Percentiles rank a stretch among this genome's conserved stretches.
phyloP scores from a whole-genome alignment of 2,329 filamentous ascomycete genomes.

The Atkinsonella hypoxylon region DNA sequence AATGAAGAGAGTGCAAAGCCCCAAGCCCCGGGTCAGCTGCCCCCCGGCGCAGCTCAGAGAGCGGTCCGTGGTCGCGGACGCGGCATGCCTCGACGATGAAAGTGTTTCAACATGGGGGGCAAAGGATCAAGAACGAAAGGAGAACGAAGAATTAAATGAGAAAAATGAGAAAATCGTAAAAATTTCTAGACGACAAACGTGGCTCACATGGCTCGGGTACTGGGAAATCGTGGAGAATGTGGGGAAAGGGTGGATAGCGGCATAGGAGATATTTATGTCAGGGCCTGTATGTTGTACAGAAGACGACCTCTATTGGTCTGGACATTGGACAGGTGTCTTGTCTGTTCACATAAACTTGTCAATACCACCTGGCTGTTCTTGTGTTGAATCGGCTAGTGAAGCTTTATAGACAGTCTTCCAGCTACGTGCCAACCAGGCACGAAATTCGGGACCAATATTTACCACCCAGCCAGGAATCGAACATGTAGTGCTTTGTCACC shows the following conservation, averaged over 20 bases:
- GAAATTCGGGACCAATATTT: too few species aligned
- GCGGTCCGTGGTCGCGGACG: slow-evolving; percentile 73
- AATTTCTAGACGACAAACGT: neutral
- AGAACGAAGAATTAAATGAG: neutral
- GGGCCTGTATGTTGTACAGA: slow-evolving; percentile 26
- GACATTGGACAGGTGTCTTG: neutral
- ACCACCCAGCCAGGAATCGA: too few species aligned
- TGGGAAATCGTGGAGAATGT: neutral
- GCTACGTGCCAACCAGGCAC: too few species aligned
- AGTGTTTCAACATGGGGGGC: neutral
- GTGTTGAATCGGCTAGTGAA: too few species aligned
- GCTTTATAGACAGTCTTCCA: too few species aligned
- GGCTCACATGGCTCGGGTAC: neutral
- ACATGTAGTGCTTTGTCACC: too few species aligned
- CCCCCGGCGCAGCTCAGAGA: slow-evolving; percentile 76
- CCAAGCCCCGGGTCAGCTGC: slow-evolving; percentile 67
- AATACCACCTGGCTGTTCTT: neutral
- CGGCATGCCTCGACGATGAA: slow-evolving; percentile 76
- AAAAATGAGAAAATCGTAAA: neutral
- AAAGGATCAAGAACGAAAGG: slow-evolving; percentile 4
- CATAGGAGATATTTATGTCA: slow-evolving; percentile 7
- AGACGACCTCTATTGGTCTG: slow-evolving; percentile 13
- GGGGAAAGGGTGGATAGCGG: neutral
- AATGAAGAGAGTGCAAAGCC: slow-evolving; percentile 88
- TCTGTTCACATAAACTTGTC: slow-evolving; percentile 3